Evolutionary conservation across 306 rosid genomes (phyloP), one percentile per base, ranked within the genome.

Genomic region (Rubus idaeus): DNA sequence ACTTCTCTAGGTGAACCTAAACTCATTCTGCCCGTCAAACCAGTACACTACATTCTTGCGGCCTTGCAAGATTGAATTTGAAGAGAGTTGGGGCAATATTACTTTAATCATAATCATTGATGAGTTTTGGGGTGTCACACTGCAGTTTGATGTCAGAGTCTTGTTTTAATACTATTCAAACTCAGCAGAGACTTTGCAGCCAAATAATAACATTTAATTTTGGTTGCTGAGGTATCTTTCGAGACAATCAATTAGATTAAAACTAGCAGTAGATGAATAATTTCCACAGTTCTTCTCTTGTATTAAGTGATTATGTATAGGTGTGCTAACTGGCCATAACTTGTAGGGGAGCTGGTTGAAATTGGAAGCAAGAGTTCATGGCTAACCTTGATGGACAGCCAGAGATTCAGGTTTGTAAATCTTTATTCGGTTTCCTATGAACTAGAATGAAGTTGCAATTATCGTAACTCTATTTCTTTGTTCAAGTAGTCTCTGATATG

Each of bases 341-440:
- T 45, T 83, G 69, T 64, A 77, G 68, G 67, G 70, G 30, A 17
- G 55, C 45, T 79, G 77, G 76, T 81, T 74, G 73, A 74, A 84
- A 70, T 17, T 39, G 52, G 79, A 75, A 73, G 61, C 58, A 76
- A 39, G 46, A 39, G 69, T 51, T 75, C 67, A 68, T 83, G 87
- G 79, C 30, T 73, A 68, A 64, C 67, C 77, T 73, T 85, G 85
- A 53, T 50, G 86, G 67, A 6, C 81, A 66, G 65, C 90, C 90
- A 35, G 13, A 80, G 77, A 70, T 86, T 81, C 46, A 89, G 96
- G 98, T 91, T 79, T 78, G 83, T 76, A 39, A 39, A 42, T 49
- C 18, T 42, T 58, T 44, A 56, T 45, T 52, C 80, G n/a, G 51
- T 49, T 41, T 69, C 16, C 5, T 16, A 14, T 2, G 30, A 21